phyloP scores from a whole-genome alignment of 2,329 filamentous ascomycete species.

The Penicillium sp. region DNA sequence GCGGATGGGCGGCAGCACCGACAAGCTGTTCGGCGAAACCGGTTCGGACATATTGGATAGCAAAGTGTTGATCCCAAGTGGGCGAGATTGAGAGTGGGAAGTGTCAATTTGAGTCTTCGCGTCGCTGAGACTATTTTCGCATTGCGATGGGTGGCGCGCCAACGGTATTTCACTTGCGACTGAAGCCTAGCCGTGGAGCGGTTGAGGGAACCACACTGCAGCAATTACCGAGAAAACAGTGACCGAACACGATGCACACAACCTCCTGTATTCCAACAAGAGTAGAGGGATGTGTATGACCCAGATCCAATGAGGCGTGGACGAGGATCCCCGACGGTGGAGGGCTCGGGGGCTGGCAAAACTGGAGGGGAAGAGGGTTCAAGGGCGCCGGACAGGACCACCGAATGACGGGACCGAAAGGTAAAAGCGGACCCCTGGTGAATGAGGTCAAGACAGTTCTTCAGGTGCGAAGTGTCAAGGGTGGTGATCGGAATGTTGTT shows the following conservation, averaged over 20 bases:
- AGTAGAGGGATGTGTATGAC: neutral
- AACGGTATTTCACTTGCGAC: conserved; percentile 20
- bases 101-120: conserved; percentile 21
- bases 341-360: conserved; percentile 6
- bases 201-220: neutral
- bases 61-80: conserved; percentile 11
- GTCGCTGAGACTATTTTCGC: conserved; percentile 30
- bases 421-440: neutral
- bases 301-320: conserved; percentile 5
- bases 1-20: conserved; percentile 45
- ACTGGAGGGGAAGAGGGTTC: conserved; percentile 6
- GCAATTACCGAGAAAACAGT: conserved; percentile 1
- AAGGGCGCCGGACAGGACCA: conserved; percentile 7
- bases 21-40: conserved; percentile 28
- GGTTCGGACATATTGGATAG: conserved; percentile 36
- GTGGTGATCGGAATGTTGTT: conserved; percentile 12
- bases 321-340: conserved; percentile 4
- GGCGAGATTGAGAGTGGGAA: conserved; percentile 12
- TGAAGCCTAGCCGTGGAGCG: conserved; percentile 2
- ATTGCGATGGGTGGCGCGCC: conserved; percentile 28
- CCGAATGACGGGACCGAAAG: conserved; percentile 3
- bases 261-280: neutral
- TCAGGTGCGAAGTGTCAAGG: conserved; percentile 1
- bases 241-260: neutral
- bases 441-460: neutral